Percentiles rank a stretch among this genome's conserved stretches.
Evolutionary conservation across 2,329 filamentous ascomycete species (phyloP).

Genomic region (Colletotrichum cereale): DNA sequence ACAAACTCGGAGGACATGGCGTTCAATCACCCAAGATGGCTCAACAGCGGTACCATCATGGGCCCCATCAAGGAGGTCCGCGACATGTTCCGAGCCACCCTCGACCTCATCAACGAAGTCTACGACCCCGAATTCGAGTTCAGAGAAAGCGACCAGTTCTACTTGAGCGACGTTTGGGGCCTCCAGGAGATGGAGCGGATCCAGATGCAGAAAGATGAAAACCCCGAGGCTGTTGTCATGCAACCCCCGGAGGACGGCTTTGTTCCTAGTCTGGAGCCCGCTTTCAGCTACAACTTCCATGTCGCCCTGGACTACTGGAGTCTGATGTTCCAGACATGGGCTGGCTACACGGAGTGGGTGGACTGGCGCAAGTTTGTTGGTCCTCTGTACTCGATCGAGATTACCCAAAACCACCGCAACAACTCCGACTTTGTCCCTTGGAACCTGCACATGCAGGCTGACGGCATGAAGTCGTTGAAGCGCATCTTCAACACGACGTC

Average conservation of each 20-base stretch:
- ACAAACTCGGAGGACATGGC: constrained; percentile 49
- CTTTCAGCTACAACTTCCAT: constrained; percentile 47
- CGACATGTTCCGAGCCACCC: constrained; percentile 48
- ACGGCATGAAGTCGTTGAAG: constrained; percentile 46
- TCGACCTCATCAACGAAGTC: constrained; percentile 49
- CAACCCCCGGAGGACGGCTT: constrained; percentile 42
- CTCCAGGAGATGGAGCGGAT: constrained; percentile 57
- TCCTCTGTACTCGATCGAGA: constrained; percentile 44
- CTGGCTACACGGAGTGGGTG: constrained; percentile 51
- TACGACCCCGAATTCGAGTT: constrained; percentile 49
- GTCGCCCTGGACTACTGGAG: constrained; percentile 57
- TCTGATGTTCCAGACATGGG: constrained; percentile 54
- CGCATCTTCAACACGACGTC: constrained; percentile 49
- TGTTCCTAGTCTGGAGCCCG: constrained; percentile 41
- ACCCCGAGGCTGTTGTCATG: constrained; percentile 38
- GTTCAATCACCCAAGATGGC: constrained; percentile 53
- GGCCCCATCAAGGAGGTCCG: constrained; percentile 52
- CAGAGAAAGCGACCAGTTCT: constrained; percentile 57
- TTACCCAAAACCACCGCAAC: constrained; percentile 42
- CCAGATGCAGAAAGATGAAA: constrained; percentile 44
- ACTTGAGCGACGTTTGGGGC: constrained; percentile 57
- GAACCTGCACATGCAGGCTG: constrained; percentile 49
- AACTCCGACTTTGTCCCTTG: constrained; percentile 47
- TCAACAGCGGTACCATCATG: constrained; percentile 62
- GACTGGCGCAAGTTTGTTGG: constrained; percentile 50